phyloP scores from a whole-genome alignment of 768 basidiomycete genomes.

The Leccinum disarticulatum region DNA sequence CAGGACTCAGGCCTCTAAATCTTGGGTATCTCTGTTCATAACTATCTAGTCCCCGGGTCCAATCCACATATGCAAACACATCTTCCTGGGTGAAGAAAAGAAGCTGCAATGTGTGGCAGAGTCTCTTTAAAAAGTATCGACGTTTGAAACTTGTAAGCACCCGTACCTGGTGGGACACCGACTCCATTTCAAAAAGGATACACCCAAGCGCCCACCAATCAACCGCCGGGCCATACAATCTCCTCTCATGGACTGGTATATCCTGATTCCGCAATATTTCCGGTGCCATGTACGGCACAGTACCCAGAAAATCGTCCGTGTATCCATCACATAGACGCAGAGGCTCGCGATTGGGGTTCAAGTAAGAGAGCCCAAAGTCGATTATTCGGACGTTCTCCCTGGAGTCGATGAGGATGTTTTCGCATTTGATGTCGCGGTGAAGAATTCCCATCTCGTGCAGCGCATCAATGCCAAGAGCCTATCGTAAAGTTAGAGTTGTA shows the following conservation, averaged over 20 bases:
- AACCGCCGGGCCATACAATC: slow-evolving; percentile 32
- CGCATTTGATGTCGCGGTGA: slow-evolving; percentile 69
- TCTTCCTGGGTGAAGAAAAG: slow-evolving; percentile 32
- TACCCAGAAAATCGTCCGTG: slow-evolving; percentile 33
- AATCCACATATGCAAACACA: slow-evolving; percentile 23
- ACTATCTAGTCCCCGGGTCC: slow-evolving; percentile 8
- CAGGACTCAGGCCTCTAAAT: slow-evolving; percentile 21
- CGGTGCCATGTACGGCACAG: slow-evolving; percentile 40
- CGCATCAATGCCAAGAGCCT: slow-evolving; percentile 41
- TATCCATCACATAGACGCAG: slow-evolving; percentile 19
- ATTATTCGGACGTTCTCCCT: slow-evolving; percentile 40
- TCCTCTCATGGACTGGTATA: slow-evolving; percentile 4
- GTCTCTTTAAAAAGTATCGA: not conserved
- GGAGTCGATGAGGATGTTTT: slow-evolving; percentile 61
- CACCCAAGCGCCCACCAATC: slow-evolving; percentile 47
- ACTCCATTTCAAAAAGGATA: slow-evolving; percentile 39
- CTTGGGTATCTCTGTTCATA: slow-evolving; percentile 23
- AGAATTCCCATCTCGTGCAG: slow-evolving; percentile 63
- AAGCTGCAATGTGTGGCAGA: slow-evolving; percentile 18
- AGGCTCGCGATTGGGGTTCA: slow-evolving; percentile 8
- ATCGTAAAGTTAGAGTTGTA: not conserved
- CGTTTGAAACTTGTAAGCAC: not conserved
- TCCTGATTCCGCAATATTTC: slow-evolving; percentile 36
- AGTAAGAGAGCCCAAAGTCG: slow-evolving; percentile 41
- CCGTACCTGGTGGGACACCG: slow-evolving; percentile 26